phyloP scores from a whole-genome alignment of 2,329 filamentous ascomycete genomes.

The Dothideomycetes sp. region DNA sequence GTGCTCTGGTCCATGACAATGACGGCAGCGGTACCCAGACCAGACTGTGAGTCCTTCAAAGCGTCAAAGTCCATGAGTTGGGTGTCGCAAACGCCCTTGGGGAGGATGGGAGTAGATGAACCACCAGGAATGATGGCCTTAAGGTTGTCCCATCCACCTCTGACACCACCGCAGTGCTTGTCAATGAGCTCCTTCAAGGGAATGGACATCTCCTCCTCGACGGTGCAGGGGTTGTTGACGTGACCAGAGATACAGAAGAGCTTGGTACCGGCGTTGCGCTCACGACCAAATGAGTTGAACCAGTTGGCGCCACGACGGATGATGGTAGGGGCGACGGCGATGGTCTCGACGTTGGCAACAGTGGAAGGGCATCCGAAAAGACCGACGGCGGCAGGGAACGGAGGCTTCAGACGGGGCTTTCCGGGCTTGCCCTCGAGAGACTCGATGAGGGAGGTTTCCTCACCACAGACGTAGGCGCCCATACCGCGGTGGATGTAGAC shows the following conservation, averaged over 20 bases:
- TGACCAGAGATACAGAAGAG: conserved; percentile 97
- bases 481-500: conserved; percentile 94
- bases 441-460: conserved; percentile 97
- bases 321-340: conserved; percentile 92
- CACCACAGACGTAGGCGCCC: conserved; percentile 95
- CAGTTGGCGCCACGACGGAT: conserved; percentile 83
- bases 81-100: conserved; percentile 81
- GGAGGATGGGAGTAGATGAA: conserved; percentile 91
- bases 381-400: conserved; percentile 94
- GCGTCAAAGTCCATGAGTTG: conserved; percentile 99
- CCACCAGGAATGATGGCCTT: conserved; percentile 91
- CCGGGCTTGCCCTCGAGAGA: conserved; percentile 97
- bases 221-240: conserved; percentile 96
- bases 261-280: conserved; percentile 95
- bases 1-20: conserved; percentile 99
- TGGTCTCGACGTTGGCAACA: conserved; percentile 94
- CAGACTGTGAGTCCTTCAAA: conserved; percentile 93
- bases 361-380: conserved; percentile 97
- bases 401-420: conserved; percentile 96
- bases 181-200: conserved; percentile 93
- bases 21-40: conserved; percentile 92
- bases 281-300: conserved; percentile 90
- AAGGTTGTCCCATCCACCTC: conserved; percentile 95
- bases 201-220: conserved; percentile 99
- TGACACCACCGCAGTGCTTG: conserved; percentile 94